phyloP scores from a whole-genome alignment of 2,329 filamentous ascomycete genomes.

The Claviceps paspali region DNA sequence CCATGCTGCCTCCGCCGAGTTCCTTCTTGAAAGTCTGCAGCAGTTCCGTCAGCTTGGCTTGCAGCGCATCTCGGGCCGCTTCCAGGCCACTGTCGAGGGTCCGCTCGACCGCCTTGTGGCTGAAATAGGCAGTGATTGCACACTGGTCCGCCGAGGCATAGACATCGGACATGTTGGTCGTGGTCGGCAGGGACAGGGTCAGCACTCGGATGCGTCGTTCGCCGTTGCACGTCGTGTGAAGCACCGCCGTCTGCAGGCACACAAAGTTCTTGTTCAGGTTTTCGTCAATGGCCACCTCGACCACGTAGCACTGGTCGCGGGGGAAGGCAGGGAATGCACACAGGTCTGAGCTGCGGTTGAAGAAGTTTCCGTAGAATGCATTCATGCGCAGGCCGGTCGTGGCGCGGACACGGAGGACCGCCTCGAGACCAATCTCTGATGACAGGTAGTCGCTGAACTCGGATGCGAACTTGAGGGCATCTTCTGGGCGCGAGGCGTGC shows the following conservation, averaged over 20 bases:
- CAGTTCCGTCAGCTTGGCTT: slow-evolving; percentile 83
- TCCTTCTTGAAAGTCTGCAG: slow-evolving; percentile 95
- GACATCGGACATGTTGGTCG: slow-evolving; percentile 74
- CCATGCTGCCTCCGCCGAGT: slow-evolving; percentile 87
- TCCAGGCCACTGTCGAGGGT: slow-evolving; percentile 76
- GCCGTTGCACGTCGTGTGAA: slow-evolving; percentile 96
- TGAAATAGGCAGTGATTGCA: slow-evolving; percentile 87
- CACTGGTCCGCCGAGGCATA: slow-evolving; percentile 92
- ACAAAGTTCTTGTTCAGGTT: slow-evolving; percentile 81
- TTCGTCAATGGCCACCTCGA: slow-evolving; percentile 96
- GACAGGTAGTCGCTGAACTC: slow-evolving; percentile 97
- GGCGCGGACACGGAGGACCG: slow-evolving; percentile 85
- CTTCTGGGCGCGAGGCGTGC: slow-evolving; percentile 86
- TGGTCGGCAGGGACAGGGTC: slow-evolving; percentile 85
- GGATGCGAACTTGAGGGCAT: slow-evolving; percentile 93
- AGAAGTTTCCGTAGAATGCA: slow-evolving; percentile 98
- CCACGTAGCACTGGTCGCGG: slow-evolving; percentile 91
- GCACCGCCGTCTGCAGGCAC: slow-evolving; percentile 83
- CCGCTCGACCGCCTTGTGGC: slow-evolving; percentile 92
- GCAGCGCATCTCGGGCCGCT: slow-evolving; percentile 75
- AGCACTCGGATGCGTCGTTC: slow-evolving; percentile 90
- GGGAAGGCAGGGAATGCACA: slow-evolving; percentile 98
- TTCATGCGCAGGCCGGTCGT: slow-evolving; percentile 92
- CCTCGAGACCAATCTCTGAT: slow-evolving; percentile 88
- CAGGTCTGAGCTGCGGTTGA: slow-evolving; percentile 93